These are phyloP conservation scores for Beta vulgaris DNA, from an alignment of 148 eudicot species.

Conservation along the genomic window DNA sequence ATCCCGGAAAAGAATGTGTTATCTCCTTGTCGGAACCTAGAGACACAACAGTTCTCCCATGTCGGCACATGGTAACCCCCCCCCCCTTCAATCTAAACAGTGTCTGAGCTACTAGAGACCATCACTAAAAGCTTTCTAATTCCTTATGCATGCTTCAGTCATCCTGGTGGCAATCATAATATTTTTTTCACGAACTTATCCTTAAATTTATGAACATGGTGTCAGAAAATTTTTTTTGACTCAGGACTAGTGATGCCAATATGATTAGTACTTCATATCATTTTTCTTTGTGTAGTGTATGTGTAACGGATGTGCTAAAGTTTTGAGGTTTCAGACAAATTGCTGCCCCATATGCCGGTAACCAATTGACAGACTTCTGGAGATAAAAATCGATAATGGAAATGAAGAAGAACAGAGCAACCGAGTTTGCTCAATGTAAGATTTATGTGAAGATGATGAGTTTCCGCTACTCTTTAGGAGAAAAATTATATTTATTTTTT, in stretches of 20 bases:
- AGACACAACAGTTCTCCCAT: constrained; percentile 94
- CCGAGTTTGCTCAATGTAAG: not conserved
- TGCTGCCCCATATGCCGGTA: constrained; percentile 99
- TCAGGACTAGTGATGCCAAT: not conserved
- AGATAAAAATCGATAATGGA: constrained; percentile 76
- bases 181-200: no score
- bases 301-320: constrained; percentile 97
- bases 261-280: no score
- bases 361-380: constrained; percentile 91
- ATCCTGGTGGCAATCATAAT: not conserved
- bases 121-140: not conserved
- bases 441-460: not conserved
- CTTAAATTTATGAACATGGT: not conserved
- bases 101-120: not conserved
- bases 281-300: constrained; percentile 60
- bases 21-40: constrained; percentile 95
- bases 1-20: constrained; percentile 97
- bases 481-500: no score
- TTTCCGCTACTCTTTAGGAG: not conserved
- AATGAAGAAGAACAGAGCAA: constrained; percentile 22
- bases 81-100: not conserved
- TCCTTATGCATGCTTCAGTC: not conserved
- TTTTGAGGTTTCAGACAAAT: constrained; percentile 87
- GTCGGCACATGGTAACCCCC: constrained; percentile 99
- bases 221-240: not conserved